Evolutionary conservation across 371 early-diverging fungal species (phyloP), one percentile per base, ranked within the genome.

Genomic region (Mucor velutinosus): DNA sequence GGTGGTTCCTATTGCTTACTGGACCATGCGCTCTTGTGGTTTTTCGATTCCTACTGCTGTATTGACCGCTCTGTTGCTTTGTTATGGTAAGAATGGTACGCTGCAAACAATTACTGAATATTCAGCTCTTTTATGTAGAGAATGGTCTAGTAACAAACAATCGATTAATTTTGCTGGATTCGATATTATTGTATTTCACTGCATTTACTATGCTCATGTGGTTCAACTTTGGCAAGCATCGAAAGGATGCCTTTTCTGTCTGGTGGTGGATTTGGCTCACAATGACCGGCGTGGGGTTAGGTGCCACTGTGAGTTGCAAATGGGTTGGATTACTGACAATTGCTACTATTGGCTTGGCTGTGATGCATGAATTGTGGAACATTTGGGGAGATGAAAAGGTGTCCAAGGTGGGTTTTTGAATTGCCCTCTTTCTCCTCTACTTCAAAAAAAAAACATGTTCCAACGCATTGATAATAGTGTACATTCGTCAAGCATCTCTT

Each of bases 271-370:
- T 78, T 35, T 93, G 92, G 90, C 71, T 93, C 32, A 60, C 79
- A 19, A 55, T 83, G 61, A 92, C 92, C 3, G 93, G 93, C 6
- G 41, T 87, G 21, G 85, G 85, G 32, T 64, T 93, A 62, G 93
- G 90, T 14, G 74, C 87, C 25, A 76, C 90, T 2, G 76, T 76
- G 4, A 84, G 87, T 67, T 84, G 92, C 73, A 97, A 97, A 75
- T 93, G 94, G 92, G 96, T 96, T 47, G 97, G 96, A 1, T 73
- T 96, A 41, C 93, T 97, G 64, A 89, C 90, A 4, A 87, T 97
- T 60, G 93, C 91, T 4, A 76, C 90, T 17, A 83, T 97, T 70
- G 97, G 97, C 0, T 76, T 94, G 14, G 91, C 93, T 45, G 92
- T 92, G 1, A 58, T 95, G 58, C 69, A 83, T 17, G 92, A 95